Evolutionary conservation across 1,284 basidiomycete genomes (phyloP).

Genomic region (Fomitopsis palustris): DNA sequence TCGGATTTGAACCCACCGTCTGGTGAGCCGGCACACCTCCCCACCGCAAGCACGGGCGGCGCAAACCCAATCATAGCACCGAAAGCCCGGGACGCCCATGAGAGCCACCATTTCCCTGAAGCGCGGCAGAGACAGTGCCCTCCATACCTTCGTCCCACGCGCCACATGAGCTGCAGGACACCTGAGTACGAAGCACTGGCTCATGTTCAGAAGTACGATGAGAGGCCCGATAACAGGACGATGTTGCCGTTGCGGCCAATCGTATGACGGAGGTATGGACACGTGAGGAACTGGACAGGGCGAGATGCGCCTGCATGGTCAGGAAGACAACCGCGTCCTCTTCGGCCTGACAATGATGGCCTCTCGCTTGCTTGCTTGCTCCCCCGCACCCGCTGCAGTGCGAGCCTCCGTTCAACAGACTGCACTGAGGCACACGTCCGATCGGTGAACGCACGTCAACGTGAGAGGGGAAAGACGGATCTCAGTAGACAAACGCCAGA

Average conservation of each 20-base stretch:
- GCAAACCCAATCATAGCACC: not conserved
- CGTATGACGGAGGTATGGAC: not conserved
- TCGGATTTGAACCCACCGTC: not conserved
- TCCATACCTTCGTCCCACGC: not conserved
- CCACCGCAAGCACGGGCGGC: not conserved
- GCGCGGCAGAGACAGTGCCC: not conserved
- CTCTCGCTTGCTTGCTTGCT: not conserved
- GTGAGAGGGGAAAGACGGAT: conserved; percentile 7
- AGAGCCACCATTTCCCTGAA: not conserved
- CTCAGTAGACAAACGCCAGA: not conserved
- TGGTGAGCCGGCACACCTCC: not conserved
- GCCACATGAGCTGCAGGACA: not conserved
- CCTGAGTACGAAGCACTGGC: not conserved
- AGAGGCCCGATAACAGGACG: not conserved
- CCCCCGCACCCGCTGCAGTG: not conserved
- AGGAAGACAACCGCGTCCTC: not conserved
- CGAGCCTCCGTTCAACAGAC: not conserved
- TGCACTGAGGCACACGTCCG: not conserved
- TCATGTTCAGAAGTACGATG: not conserved
- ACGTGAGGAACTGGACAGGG: not conserved
- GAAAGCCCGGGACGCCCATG: not conserved
- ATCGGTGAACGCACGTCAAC: not conserved
- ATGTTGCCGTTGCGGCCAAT: not conserved
- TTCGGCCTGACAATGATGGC: not conserved
- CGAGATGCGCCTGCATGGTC: not conserved